Conservation (phyloP, 108 stramenopile species). For the Nitzschia sp. region DNA sequence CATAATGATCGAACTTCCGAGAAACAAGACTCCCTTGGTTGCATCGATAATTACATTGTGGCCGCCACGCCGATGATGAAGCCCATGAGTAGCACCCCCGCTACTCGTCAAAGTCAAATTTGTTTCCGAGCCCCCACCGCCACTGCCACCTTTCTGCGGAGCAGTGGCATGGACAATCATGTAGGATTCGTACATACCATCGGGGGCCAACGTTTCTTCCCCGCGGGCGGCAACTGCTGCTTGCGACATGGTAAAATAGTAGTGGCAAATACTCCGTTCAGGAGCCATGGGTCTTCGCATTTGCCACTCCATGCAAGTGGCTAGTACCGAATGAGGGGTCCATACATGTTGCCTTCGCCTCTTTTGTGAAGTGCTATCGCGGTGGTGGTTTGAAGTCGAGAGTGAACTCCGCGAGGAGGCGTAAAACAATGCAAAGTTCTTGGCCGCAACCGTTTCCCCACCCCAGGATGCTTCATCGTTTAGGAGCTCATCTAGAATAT, state of each 20-base stretch:
- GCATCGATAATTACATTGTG: slow-evolving; percentile 62
- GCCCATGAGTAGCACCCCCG: neutral
- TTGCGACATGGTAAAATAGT: slow-evolving; percentile 50
- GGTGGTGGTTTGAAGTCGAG: slow-evolving; percentile 2
- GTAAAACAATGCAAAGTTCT: slow-evolving; percentile 19
- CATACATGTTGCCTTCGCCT: slow-evolving; percentile 25
- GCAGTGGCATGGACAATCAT: slow-evolving; percentile 54
- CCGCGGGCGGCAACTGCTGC: slow-evolving; percentile 46
- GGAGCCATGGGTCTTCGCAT: slow-evolving; percentile 66
- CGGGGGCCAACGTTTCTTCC: slow-evolving; percentile 50
- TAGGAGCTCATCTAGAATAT: slow-evolving; percentile 30
- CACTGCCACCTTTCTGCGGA: slow-evolving; percentile 18
- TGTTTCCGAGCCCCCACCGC: neutral
- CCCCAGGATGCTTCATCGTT: slow-evolving; percentile 1
- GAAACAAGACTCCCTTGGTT: slow-evolving; percentile 59
- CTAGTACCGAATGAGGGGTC: slow-evolving; percentile 46
- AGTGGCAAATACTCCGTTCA: slow-evolving; percentile 59
- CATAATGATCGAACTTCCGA: slow-evolving; percentile 68
- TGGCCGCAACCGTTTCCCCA: slow-evolving; percentile 3
- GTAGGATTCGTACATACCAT: slow-evolving; percentile 81
- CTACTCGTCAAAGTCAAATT: neutral
- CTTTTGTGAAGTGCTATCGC: neutral
- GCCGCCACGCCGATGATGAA: slow-evolving; percentile 1
- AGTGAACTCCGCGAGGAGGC: slow-evolving; percentile 13
- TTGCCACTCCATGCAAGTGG: slow-evolving; percentile 57